Conservation (phyloP, 1,284 basidiomycete species). For the Phellinidium pouzarii region DNA sequence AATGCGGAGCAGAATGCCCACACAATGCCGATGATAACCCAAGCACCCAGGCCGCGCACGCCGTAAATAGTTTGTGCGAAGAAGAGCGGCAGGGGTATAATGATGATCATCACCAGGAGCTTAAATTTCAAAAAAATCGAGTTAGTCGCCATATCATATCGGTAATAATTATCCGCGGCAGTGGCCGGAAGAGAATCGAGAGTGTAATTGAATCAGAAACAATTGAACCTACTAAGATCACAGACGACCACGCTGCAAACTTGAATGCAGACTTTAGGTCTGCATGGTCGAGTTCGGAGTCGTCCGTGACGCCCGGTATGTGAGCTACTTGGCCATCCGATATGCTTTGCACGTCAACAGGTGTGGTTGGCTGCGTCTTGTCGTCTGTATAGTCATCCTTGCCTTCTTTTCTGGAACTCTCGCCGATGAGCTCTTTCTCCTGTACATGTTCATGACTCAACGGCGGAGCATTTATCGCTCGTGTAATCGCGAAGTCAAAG, state of each 20-base stretch:
- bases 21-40: conserved; percentile 74
- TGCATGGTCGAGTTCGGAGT: conserved; percentile 55
- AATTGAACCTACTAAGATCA: conserved; percentile 49
- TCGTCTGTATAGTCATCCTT: conserved; percentile 31
- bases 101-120: conserved; percentile 59
- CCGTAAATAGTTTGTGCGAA: conserved; percentile 71
- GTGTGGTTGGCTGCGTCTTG: conserved; percentile 32
- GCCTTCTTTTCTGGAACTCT: conserved; percentile 22
- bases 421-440: conserved; percentile 5
- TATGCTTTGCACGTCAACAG: conserved; percentile 27
- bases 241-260: conserved; percentile 69
- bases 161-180: background rate
- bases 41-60: conserved; percentile 61
- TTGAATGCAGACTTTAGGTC: conserved; percentile 64
- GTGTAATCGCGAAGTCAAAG: conserved; percentile 75
- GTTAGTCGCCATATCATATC: background rate
- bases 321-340: conserved; percentile 28
- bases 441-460: conserved; percentile 9
- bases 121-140: conserved; percentile 26
- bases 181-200: background rate
- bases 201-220: background rate
- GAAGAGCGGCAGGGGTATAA: conserved; percentile 81
- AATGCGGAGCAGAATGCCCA: conserved; percentile 78
- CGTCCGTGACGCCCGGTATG: conserved; percentile 34
- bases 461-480: conserved; percentile 55